phyloP scores from a whole-genome alignment of 108 stramenopile species.

The Schizochytrium sp. region DNA sequence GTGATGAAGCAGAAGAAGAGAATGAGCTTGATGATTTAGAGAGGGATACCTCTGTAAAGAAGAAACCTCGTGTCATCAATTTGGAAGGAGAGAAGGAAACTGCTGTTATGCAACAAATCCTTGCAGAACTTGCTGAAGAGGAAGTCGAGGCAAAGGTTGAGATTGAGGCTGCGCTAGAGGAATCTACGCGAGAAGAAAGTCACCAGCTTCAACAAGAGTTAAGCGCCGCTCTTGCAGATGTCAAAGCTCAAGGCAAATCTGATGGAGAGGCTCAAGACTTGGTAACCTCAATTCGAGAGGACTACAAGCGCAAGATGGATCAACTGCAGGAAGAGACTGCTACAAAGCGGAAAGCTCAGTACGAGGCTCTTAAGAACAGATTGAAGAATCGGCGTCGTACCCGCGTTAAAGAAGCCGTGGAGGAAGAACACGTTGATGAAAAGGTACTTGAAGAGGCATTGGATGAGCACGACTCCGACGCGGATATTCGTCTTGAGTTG shows the following conservation, averaged over 20 bases:
- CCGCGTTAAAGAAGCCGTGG: neutral
- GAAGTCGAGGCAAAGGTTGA: constrained; percentile 52
- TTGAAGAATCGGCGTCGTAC: neutral
- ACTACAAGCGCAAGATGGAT: neutral
- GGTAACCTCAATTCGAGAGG: constrained; percentile 16
- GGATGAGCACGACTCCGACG: constrained; percentile 12
- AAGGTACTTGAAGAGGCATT: neutral
- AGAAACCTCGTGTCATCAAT: neutral
- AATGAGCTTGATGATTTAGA: neutral
- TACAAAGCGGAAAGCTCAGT: constrained; percentile 34
- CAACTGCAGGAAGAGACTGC: constrained; percentile 37
- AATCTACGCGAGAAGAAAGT: neutral
- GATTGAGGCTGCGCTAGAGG: constrained; percentile 30
- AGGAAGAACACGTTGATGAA: neutral
- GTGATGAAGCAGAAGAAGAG: too few species aligned
- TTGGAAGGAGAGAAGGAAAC: too few species aligned
- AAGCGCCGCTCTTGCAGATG: neutral
- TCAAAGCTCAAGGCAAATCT: neutral
- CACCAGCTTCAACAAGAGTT: neutral
- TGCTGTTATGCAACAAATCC: neutral
- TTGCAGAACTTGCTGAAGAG: constrained; percentile 35
- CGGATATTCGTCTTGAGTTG: constrained; percentile 1
- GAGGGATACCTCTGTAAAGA: neutral
- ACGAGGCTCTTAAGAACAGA: constrained; percentile 34
- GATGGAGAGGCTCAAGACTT: neutral